These are phyloP conservation scores for Pseudoturritis turrita DNA, from an alignment of 345 rosid species.

Conservation along the genomic window DNA sequence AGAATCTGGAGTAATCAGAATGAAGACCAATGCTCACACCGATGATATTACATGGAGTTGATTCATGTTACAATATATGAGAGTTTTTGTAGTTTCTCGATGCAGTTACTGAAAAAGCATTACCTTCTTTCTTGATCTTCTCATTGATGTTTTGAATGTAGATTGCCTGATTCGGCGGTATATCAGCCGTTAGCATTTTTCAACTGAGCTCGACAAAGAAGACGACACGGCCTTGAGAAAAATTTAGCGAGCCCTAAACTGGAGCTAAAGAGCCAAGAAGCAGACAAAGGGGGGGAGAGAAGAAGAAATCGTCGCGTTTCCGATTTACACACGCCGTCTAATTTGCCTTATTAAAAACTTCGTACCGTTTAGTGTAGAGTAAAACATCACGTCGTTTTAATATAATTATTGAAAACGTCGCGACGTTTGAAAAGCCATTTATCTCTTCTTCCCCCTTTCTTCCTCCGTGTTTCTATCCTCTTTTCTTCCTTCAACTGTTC, in stretches of 20 bases:
- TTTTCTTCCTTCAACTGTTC: background rate
- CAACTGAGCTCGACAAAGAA: background rate
- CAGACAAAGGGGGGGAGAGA: background rate
- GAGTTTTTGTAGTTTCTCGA: no score
- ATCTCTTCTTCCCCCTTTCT: background rate
- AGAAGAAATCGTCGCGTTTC: constrained; percentile 4
- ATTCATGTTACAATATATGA: no score
- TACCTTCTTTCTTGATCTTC: constrained; percentile 85
- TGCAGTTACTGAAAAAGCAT: no score
- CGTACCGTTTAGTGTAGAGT: background rate
- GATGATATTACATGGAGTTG: no score
- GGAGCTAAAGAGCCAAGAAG: background rate
- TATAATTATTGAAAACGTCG: background rate
- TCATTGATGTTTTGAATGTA: constrained; percentile 77
- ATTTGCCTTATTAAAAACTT: background rate
- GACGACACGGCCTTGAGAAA: background rate
- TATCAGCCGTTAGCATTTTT: constrained; percentile 66
- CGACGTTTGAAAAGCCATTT: background rate
- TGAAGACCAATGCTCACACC: background rate
- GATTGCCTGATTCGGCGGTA: constrained; percentile 77
- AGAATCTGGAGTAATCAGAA: background rate
- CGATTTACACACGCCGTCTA: background rate
- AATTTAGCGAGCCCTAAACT: background rate
- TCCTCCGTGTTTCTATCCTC: constrained; percentile 8
- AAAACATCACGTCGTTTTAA: background rate